Evolutionary conservation across 2,329 filamentous ascomycete genomes (phyloP).

Genomic region (Cladophialophora psammophila): DNA sequence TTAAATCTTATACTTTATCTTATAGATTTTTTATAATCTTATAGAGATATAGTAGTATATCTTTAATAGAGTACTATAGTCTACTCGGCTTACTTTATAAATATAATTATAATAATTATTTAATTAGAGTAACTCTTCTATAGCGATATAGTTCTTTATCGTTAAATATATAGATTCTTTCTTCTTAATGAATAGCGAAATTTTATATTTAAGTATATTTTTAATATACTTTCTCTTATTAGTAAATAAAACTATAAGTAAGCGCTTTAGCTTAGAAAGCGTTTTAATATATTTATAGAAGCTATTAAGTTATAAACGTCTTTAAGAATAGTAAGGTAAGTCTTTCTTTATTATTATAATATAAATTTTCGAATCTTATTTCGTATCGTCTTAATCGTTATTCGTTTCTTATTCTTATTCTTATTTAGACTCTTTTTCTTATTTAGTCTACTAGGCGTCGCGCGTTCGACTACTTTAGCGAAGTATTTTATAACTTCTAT

Average conservation of each 20-base stretch:
- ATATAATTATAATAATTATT: neutral
- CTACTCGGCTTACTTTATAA: neutral
- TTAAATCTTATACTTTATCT: neutral
- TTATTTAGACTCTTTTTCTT: neutral
- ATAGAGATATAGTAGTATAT: neutral
- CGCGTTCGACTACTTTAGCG: neutral
- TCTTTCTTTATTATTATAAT: neutral
- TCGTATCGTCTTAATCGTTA: neutral
- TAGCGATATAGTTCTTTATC: neutral
- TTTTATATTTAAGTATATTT: neutral
- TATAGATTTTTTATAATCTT: neutral
- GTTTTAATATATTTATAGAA: neutral
- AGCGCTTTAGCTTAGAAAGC: neutral
- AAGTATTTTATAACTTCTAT: neutral
- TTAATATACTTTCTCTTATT: neutral
- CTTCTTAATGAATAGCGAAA: neutral
- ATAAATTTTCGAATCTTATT: neutral
- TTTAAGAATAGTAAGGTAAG: neutral
- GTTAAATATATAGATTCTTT: neutral
- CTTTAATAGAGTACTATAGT: neutral
- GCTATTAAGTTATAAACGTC: neutral
- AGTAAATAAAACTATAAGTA: neutral
- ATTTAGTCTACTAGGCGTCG: neutral
- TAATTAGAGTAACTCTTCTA: neutral
- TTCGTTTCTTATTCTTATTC: neutral